Evolutionary conservation across 2,329 filamentous ascomycete species (phyloP), one percentile per base, ranked within the genome.

Genomic region (Colletotrichum scovillei): DNA sequence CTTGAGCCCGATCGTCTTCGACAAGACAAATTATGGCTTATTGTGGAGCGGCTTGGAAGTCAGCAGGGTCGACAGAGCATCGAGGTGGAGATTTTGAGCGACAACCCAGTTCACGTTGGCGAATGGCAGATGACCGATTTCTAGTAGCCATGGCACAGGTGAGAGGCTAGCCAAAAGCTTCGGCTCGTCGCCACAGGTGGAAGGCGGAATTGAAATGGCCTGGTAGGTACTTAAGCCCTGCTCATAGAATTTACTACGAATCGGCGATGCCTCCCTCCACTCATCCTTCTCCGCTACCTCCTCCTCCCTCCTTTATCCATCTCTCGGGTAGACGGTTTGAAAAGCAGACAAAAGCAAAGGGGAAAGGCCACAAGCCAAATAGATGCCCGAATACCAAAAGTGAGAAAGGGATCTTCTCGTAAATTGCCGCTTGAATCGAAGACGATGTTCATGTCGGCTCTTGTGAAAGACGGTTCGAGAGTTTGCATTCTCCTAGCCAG

Each of bases 21-120:
- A 35, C 83, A 82, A 11, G 88, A 89, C 24, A 92, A 92, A 22
- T 81, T 95, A 70, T 97, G 93, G 93, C 85, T 98, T 66, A 92
- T 98, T 6, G 85, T 98, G 55, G 95, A 98, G 82, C 89, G 93
- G 76, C 88, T 96, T 78, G 93, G 91, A n/a, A 89, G 88, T 12
- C 86, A 79, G 28, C 78, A 79, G 28, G 77, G 77, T 4, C 75
- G 78, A 2, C 81, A 84, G 28, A 81, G 85, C 69, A 88, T 94
- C 8, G 82, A 85, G 55, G 84, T 89, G 2, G 90, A 88, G 76
- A 77, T 90, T 8, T 81, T 88, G 22, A 89, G 86, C 68, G 88
- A 88, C 69, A 84, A 85, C 9, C 82, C 83, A 0, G 80, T 89
- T 8, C 78, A 84, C 12, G 78, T 85, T 9, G 83, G 84, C 1